Percentiles rank a stretch among this genome's conserved stretches.
These are phyloP conservation scores for Pilaira anomala DNA, from an alignment of 192 early-diverging fungal species.

Conservation along the genomic window DNA sequence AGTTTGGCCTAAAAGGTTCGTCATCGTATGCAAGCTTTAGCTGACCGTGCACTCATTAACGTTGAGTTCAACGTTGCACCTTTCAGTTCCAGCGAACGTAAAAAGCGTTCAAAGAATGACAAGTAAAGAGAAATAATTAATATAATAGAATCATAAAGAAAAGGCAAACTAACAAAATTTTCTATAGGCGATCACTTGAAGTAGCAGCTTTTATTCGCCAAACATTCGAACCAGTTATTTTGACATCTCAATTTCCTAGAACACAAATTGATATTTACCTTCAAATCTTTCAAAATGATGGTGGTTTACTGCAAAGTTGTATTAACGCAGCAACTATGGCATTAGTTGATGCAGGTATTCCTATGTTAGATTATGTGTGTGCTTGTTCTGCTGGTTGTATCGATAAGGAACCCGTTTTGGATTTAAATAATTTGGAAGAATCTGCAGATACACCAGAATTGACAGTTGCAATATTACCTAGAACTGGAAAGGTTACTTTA, in stretches of 20 bases:
- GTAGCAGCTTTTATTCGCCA: slow-evolving; percentile 80
- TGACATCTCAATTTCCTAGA: slow-evolving; percentile 69
- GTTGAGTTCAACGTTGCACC: slow-evolving; percentile 91
- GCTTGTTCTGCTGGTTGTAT: slow-evolving; percentile 87
- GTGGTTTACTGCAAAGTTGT: slow-evolving; percentile 70
- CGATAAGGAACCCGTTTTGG: slow-evolving; percentile 69
- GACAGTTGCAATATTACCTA: slow-evolving; percentile 81
- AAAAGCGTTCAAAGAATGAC: slow-evolving; percentile 80
- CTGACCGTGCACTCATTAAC: slow-evolving; percentile 76
- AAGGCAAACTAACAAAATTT: neutral
- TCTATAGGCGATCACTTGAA: slow-evolving; percentile 75
- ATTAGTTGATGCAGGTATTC: slow-evolving; percentile 76
- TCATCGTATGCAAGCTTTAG: slow-evolving; percentile 47
- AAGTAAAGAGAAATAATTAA: slow-evolving; percentile 48
- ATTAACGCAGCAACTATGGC: slow-evolving; percentile 85
- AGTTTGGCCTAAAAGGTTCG: slow-evolving; percentile 42
- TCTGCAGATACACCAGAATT: slow-evolving; percentile 81
- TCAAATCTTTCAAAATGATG: slow-evolving; percentile 92
- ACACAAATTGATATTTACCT: slow-evolving; percentile 93
- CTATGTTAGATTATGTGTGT: slow-evolving; percentile 81
- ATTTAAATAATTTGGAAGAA: slow-evolving; percentile 90
- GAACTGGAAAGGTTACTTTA: slow-evolving; percentile 78
- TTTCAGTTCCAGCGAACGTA: slow-evolving; percentile 87
- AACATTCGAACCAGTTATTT: slow-evolving; percentile 89
- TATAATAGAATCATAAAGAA: neutral